phyloP scores from a whole-genome alignment of 805 yeast genomes.

The Barnettozyma pratensis region DNA sequence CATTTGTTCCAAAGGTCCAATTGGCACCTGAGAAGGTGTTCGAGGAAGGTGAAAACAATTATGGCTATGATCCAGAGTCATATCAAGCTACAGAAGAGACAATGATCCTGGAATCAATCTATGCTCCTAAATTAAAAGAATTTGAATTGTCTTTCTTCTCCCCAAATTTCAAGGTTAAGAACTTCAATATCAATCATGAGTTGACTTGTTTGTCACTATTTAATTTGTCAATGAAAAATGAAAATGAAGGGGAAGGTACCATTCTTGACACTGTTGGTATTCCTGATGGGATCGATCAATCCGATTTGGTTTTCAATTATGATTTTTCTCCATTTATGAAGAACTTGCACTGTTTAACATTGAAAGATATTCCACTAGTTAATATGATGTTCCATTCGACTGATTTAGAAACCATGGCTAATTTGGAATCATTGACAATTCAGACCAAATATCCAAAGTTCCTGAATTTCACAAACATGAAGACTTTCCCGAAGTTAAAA shows the following conservation, averaged over 20 bases:
- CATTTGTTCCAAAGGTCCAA: background rate
- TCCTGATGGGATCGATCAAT: background rate
- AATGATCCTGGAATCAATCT: background rate
- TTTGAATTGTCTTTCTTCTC: background rate
- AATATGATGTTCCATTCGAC: constrained; percentile 2
- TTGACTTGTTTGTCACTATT: constrained; percentile 1
- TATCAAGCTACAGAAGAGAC: background rate
- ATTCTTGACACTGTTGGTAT: background rate
- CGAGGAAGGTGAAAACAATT: background rate
- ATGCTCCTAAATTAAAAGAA: background rate
- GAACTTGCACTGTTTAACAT: background rate
- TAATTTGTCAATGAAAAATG: background rate
- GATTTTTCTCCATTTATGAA: background rate
- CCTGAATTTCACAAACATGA: background rate
- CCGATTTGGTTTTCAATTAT: background rate
- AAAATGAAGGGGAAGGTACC: background rate
- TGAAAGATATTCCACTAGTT: background rate
- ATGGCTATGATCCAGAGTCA: background rate
- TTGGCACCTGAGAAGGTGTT: background rate
- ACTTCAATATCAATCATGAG: background rate
- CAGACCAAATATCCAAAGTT: background rate
- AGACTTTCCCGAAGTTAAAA: background rate
- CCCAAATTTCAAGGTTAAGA: background rate
- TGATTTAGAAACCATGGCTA: background rate
- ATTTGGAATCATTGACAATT: background rate